These are phyloP conservation scores for Suillus paluster DNA, from an alignment of 768 basidiomycete genomes.

Conservation along the genomic window DNA sequence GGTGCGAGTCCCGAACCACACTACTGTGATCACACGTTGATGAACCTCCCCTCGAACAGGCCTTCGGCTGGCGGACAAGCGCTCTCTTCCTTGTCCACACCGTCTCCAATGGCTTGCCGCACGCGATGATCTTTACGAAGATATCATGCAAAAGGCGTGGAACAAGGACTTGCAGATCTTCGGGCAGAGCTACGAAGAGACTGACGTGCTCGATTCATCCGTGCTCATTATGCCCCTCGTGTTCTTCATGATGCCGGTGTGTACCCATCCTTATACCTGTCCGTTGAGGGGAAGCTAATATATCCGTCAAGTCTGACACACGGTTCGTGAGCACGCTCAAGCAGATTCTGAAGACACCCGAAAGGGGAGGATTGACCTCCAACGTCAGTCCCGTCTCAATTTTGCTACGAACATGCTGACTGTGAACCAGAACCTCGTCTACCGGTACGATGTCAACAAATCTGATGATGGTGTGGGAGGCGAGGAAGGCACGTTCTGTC, in stretches of 20 bases:
- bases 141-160: slow-evolving; percentile 91
- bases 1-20: slow-evolving; percentile 43
- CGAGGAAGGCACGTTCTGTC: slow-evolving; percentile 92
- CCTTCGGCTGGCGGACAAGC: slow-evolving; percentile 91
- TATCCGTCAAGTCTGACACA: slow-evolving; percentile 68
- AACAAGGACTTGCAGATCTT: slow-evolving; percentile 72
- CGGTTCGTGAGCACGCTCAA: slow-evolving; percentile 87
- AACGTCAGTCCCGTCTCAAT: slow-evolving; percentile 51
- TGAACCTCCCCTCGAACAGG: slow-evolving; percentile 41
- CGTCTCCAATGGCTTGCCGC: slow-evolving; percentile 72
- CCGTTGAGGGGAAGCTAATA: background rate
- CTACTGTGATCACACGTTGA: background rate
- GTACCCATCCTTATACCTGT: slow-evolving; percentile 27
- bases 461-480: slow-evolving; percentile 95
- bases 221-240: slow-evolving; percentile 92
- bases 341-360: slow-evolving; percentile 82
- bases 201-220: slow-evolving; percentile 79
- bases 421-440: slow-evolving; percentile 71
- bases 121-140: slow-evolving; percentile 88
- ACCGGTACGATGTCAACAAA: slow-evolving; percentile 85
- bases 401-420: slow-evolving; percentile 8
- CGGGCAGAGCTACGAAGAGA: slow-evolving; percentile 91
- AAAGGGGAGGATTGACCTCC: slow-evolving; percentile 89
- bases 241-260: slow-evolving; percentile 85
- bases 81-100: slow-evolving; percentile 85